These are phyloP conservation scores for Arthroderma sp. DNA, from an alignment of 2,329 filamentous ascomycete species.

Conservation along the genomic window DNA sequence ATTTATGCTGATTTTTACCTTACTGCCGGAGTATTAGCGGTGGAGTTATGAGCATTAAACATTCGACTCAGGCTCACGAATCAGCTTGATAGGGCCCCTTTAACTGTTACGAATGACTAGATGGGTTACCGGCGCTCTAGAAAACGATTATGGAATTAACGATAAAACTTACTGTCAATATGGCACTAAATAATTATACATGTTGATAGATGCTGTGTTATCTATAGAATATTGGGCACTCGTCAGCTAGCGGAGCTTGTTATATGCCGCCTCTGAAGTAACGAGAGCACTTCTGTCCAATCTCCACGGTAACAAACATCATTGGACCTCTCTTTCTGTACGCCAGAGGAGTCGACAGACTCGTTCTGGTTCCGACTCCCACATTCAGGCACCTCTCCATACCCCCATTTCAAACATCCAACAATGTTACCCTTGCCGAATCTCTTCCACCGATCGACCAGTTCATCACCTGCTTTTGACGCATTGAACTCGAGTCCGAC, in stretches of 20 bases:
- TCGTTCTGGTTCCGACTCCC: neutral
- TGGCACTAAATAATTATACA: too few relatives aligned
- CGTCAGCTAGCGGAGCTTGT: too few relatives aligned
- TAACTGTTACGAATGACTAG: too few relatives aligned
- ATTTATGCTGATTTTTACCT: neutral
- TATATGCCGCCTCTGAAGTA: neutral
- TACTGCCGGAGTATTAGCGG: neutral
- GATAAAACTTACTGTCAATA: too few relatives aligned
- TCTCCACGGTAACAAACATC: slow-evolving; percentile 22
- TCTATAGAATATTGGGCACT: too few relatives aligned
- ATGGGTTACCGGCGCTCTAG: too few relatives aligned
- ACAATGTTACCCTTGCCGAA: slow-evolving; percentile 23
- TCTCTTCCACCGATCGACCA: slow-evolving; percentile 19
- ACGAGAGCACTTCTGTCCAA: slow-evolving; percentile 16
- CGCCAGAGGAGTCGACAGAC: neutral
- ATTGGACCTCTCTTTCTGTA: neutral
- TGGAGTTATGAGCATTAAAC: neutral
- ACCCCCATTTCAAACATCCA: slow-evolving; percentile 24
- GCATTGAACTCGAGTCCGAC: neutral
- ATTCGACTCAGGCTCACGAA: too few relatives aligned
- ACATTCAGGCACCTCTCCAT: neutral
- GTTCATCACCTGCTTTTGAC: neutral
- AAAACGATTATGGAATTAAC: too few relatives aligned
- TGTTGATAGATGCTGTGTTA: too few relatives aligned
- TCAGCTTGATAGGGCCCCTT: too few relatives aligned